Evolutionary conservation across 169 alveolate genomes (phyloP).

Genomic region (Cryptosporidium sp.): DNA sequence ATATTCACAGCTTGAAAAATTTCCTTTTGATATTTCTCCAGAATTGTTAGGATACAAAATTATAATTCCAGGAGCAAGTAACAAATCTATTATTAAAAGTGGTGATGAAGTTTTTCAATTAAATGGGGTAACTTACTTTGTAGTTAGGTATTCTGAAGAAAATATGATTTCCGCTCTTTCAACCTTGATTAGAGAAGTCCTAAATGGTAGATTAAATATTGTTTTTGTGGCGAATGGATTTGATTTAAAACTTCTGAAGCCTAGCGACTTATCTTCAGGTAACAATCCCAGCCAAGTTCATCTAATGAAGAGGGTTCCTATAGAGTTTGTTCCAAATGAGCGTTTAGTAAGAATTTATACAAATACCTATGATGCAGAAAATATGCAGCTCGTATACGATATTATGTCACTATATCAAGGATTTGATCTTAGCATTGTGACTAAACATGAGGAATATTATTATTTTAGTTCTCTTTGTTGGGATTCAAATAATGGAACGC

Average conservation of each 20-base stretch:
- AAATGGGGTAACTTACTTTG: conserved; percentile 14
- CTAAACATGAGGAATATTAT: not conserved
- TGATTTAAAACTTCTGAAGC: not conserved
- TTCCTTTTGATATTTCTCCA: conserved; percentile 5
- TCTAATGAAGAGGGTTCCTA: conserved; percentile 31
- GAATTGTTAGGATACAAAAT: conserved; percentile 1
- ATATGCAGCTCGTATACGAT: not conserved
- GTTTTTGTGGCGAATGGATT: not conserved
- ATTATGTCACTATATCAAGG: conserved; percentile 45
- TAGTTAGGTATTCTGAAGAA: not conserved
- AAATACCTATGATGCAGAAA: not conserved
- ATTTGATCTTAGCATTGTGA: conserved; percentile 28
- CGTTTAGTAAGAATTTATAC: conserved; percentile 26
- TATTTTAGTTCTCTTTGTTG: conserved; percentile 11
- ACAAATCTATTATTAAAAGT: not conserved
- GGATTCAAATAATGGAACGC: not conserved
- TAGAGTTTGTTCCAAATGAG: conserved; percentile 16
- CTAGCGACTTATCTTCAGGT: conserved; percentile 2
- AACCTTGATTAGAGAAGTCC: not conserved
- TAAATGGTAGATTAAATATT: conserved; percentile 16
- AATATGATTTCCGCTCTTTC: not conserved
- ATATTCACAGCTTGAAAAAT: conserved; percentile 2
- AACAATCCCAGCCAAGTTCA: not conserved
- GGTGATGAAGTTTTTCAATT: conserved; percentile 2
- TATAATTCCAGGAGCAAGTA: not conserved